Evolutionary conservation across 768 basidiomycete species (phyloP), one percentile per base, ranked within the genome.

Genomic region (Megacollybia marginata): DNA sequence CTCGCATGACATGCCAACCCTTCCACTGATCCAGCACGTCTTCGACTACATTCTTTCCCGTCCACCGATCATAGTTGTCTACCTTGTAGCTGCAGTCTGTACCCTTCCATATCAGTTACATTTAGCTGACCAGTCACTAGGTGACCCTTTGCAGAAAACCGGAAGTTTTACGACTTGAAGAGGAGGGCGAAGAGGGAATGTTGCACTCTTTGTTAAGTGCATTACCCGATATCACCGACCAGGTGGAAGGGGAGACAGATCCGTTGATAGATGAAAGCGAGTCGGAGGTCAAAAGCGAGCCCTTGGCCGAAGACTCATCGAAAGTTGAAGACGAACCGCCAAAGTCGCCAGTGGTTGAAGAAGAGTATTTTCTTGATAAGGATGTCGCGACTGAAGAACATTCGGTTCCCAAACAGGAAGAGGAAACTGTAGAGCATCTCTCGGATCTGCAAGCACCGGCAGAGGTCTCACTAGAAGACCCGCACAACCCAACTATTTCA

Each of bases 1-100:
- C 68, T 83, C 93, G 10, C 93, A 97, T 63, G 92, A 96, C 57
- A 76, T 92, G 50, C 90, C 93, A 8, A 88, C 88, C 2, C 75
- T 95, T n/a, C 78, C 85, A 5, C 81, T 93, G 35, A 87, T 92
- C 23, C 92, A 95, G 61, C 86, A 92, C 54, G 80, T 92, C 44
- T 97, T 95, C 64, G 93, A 97, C 65, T 97, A 83, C 60, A 67
- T 96, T 9, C 68, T 97, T 11, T 80, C 82, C 54, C 76, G 92
- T 33, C 90, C 90, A 20, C 93, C 93, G 9, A 78, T 92, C 28
- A 72, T 75, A 1, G 74, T 82, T 2, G 85, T 95, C 0, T 97
- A 95, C 69, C 78, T 96, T 9, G 83, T 82, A 13, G 79, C 85
- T 33, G 85, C 88, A 36, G 92, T 95, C 62, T 57, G 87, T 75